Base-by-base conservation (phyloP, 176 grass and related monocot species). In the Olyra latifolia region DNA sequence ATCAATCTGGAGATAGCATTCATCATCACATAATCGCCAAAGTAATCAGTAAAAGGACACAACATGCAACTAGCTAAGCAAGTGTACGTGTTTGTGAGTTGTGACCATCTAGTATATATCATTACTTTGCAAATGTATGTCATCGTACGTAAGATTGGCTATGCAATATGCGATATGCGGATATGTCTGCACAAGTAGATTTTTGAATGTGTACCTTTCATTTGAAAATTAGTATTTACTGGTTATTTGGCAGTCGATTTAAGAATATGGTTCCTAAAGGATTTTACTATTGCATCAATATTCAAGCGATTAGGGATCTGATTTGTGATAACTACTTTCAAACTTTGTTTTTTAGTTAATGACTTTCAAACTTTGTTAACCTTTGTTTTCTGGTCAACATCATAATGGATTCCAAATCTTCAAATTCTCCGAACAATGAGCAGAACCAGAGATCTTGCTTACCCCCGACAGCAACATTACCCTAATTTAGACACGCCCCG, bases 331-430 rank as follows among this genome's bases (percentile, higher is more conserved):
- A 41, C 16, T 28, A 49, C 41, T 30, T 69, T 38, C 14, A 48
- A 22, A 49, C 27, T 46, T 60, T 35, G 29, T 50, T 77, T n/a
- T n/a, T n/a, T n/a, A n/a, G n/a, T n/a, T n/a, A n/a, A n/a, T n/a
- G n/a, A 49, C 41, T 30, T 69, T 38, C 14, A 48, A 22, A 49
- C 27, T 46, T 60, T 35, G 29, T 50, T 77, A 41, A 50, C n/a
- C 7, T 52, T 70, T 12, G n/a, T 19, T 17, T 19, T 41, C 2
- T 22, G 13, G 62, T 77, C 73, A 69, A 72, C 38, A 40, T 71
- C 66, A 65, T 54, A 45, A 47, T 48, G 12, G 39, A 86, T 86
- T 74, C 5, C 9, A 86, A 74, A 65, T 86, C 76, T 74, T 72
- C 24, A 66, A 24, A 47, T 59, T 53, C 25, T 11, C 83, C 4